phyloP scores from a whole-genome alignment of 1,284 basidiomycete genomes.

The Apiotrichum gamsii region DNA sequence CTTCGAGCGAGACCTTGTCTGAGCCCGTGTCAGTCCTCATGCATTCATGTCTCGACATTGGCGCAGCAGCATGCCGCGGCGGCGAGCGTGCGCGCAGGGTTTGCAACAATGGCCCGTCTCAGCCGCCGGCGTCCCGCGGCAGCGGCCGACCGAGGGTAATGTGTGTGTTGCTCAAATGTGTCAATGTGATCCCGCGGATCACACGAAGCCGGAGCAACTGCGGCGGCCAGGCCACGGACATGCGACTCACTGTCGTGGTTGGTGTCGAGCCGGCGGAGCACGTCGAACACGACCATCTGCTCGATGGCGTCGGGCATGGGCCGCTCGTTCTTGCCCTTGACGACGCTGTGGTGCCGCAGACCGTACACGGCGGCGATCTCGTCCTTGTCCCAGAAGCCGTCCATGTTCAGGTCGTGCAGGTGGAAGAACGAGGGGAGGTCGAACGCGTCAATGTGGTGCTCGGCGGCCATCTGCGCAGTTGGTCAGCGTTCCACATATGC shows the following conservation, averaged over 20 bases:
- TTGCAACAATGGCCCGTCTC: no score
- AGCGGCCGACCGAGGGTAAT: no score
- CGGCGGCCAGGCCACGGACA: no score
- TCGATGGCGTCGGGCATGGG: slow-evolving; percentile 52
- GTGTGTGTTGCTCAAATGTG: no score
- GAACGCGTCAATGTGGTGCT: slow-evolving; percentile 47
- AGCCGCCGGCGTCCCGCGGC: no score
- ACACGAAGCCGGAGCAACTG: no score
- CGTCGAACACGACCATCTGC: slow-evolving; percentile 70
- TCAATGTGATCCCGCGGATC: no score
- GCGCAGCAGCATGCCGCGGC: no score
- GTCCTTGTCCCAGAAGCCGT: slow-evolving; percentile 64
- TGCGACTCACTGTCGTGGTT: slow-evolving; percentile 59
- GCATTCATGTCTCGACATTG: no score
- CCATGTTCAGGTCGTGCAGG: slow-evolving; percentile 84
- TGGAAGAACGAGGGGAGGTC: slow-evolving; percentile 47
- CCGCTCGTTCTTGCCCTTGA: slow-evolving; percentile 74
- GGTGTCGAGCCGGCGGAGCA: slow-evolving; percentile 70
- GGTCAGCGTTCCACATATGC: no score
- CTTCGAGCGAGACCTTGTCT: slow-evolving; percentile 65
- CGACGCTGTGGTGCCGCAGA: slow-evolving; percentile 88
- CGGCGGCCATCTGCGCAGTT: slow-evolving; percentile 47
- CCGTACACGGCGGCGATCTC: slow-evolving; percentile 90
- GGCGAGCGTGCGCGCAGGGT: background rate
- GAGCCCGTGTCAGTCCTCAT: no score